A percentile compares a stretch with the other conserved stretches of the same genome.
Evolutionary conservation across 2,329 filamentous ascomycete genomes (phyloP).

Genomic region (Escovopsis weberi): DNA sequence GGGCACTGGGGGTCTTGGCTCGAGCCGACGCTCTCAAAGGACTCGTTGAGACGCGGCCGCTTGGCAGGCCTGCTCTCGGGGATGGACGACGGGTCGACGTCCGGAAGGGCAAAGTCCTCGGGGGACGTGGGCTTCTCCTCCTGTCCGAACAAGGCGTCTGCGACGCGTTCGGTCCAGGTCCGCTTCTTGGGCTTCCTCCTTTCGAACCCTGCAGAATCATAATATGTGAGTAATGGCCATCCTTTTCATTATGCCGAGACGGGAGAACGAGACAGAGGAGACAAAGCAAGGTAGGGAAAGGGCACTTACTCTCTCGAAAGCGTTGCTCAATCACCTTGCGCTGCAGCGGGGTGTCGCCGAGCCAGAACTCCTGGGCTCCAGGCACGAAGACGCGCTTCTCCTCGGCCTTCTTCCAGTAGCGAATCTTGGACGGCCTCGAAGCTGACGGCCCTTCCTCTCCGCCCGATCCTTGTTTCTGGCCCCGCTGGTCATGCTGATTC

Average conservation of each 20-base stretch:
- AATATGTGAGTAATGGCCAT: too few species aligned
- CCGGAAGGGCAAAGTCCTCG: background rate
- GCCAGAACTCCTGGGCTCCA: constrained; percentile 13
- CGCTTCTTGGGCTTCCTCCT: background rate
- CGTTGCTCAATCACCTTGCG: constrained; percentile 12
- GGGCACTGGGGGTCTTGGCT: too few species aligned
- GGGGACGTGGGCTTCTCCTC: background rate
- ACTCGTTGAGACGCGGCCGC: background rate
- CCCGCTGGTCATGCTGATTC: background rate
- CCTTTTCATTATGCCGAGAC: background rate
- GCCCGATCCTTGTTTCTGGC: background rate
- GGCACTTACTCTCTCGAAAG: constrained; percentile 3
- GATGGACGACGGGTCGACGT: background rate
- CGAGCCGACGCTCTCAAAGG: background rate
- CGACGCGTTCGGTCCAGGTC: background rate
- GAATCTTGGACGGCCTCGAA: background rate
- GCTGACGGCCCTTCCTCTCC: background rate
- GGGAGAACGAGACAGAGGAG: background rate
- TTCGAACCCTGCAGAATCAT: too few species aligned
- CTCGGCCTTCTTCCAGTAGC: constrained; percentile 2
- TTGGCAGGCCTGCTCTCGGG: constrained; percentile 3
- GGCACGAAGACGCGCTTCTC: constrained; percentile 9
- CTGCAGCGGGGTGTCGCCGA: constrained; percentile 17
- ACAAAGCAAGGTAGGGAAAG: background rate
- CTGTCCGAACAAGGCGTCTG: background rate